phyloP scores from a whole-genome alignment of 2,329 filamentous ascomycete species.

The Fusarium pininemorale region DNA sequence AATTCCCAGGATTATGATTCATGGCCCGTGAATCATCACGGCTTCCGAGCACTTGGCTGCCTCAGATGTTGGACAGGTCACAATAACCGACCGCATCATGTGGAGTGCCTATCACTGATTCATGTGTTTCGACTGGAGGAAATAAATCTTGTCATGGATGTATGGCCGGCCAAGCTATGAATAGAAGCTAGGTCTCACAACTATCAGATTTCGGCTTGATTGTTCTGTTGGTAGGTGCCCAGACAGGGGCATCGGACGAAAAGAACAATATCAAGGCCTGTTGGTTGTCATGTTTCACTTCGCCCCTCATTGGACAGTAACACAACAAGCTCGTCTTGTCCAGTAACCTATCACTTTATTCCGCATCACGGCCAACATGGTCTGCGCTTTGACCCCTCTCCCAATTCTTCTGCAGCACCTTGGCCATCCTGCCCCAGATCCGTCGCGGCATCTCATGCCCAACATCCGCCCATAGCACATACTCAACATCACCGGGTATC shows the following conservation, averaged over 20 bases:
- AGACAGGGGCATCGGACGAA: neutral
- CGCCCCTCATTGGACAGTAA: neutral
- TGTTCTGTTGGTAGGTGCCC: neutral
- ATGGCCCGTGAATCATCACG: neutral
- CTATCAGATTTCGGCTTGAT: neutral
- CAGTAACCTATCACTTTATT: neutral
- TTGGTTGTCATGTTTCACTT: neutral
- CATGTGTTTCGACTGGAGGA: neutral
- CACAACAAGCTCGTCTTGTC: neutral
- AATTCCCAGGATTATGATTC: neutral
- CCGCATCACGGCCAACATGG: neutral
- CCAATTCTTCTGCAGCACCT: conserved; percentile 8
- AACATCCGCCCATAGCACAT: conserved; percentile 37
- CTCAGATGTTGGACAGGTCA: neutral
- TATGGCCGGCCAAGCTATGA: neutral
- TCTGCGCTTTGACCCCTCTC: neutral
- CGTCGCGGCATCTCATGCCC: conserved; percentile 33
- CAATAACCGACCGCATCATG: neutral
- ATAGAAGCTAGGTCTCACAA: neutral
- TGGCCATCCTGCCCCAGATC: conserved; percentile 13
- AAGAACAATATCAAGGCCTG: neutral
- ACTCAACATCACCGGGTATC: conserved; percentile 27
- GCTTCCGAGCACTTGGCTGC: no score
- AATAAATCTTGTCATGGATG: neutral
- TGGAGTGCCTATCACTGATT: neutral